A percentile compares a stretch with the other conserved stretches of the same genome.
These are phyloP conservation scores for Trapa incisa DNA, from an alignment of 345 rosid species.

Conservation along the genomic window DNA sequence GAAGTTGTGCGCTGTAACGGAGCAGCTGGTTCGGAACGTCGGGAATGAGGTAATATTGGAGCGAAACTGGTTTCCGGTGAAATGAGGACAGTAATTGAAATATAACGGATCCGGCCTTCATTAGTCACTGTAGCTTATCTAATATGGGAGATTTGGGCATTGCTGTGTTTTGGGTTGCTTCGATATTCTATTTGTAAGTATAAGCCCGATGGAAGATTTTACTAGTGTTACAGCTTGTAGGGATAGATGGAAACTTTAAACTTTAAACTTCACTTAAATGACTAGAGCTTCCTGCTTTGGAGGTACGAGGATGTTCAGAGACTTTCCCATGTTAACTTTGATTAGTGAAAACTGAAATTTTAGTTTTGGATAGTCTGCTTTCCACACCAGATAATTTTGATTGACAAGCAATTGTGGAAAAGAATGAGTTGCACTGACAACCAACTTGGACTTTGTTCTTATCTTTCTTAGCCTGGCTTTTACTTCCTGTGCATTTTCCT, in stretches of 20 bases:
- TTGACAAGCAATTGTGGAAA: not conserved
- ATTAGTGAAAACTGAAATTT: not conserved
- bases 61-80: not conserved
- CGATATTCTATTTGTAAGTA: not conserved
- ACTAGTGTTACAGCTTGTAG: not conserved
- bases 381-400: not conserved
- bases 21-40: conserved; percentile 38
- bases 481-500: conserved; percentile 3
- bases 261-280: not conserved
- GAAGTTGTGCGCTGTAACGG: conserved; percentile 88
- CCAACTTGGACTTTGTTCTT: not conserved
- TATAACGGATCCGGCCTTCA: not conserved
- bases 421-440: not conserved
- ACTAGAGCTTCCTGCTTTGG: not conserved
- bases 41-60: conserved; percentile 35
- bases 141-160: not conserved
- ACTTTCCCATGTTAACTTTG: not conserved
- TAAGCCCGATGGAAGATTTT: not conserved
- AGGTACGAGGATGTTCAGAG: not conserved
- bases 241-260: not conserved
- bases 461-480: not conserved
- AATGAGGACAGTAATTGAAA: not conserved
- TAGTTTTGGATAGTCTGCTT: not conserved
- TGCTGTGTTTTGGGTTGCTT: not conserved
- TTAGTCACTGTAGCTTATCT: not conserved